phyloP scores from a whole-genome alignment of 2,329 filamentous ascomycete species.

The Beauveria bassiana region DNA sequence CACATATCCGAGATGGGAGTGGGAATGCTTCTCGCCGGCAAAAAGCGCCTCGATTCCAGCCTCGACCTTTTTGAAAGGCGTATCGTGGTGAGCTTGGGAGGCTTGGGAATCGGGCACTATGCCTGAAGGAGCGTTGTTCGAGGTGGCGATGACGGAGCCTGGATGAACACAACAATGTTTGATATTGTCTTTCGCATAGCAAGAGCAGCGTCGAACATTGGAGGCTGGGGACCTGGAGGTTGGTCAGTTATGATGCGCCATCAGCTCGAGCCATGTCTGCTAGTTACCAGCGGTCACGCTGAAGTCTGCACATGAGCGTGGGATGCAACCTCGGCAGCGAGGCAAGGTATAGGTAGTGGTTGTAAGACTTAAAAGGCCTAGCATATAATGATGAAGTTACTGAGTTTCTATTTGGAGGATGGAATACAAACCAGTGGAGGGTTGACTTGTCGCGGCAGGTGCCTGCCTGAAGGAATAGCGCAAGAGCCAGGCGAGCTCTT shows the following conservation, averaged over 20 bases:
- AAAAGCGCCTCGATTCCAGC: conserved; percentile 32
- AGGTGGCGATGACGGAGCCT: background rate
- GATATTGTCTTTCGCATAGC: background rate
- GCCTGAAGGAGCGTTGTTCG: background rate
- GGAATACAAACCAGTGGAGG: background rate
- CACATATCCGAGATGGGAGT: conserved; percentile 33
- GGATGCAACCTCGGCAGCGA: conserved; percentile 3
- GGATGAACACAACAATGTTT: background rate
- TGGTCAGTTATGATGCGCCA: background rate
- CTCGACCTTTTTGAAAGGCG: conserved; percentile 31
- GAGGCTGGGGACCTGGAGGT: background rate
- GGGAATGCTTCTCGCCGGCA: conserved; percentile 36
- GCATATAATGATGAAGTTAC: background rate
- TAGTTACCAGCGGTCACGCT: background rate
- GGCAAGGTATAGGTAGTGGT: background rate
- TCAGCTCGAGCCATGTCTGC: background rate
- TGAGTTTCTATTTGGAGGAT: background rate
- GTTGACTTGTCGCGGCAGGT: background rate
- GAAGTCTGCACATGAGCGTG: background rate
- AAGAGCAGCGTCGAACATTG: background rate
- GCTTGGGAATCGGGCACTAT: conserved; percentile 6
- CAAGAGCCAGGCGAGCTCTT: background rate
- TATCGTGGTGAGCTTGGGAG: background rate
- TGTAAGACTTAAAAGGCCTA: background rate
- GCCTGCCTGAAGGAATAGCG: background rate